Conservation (phyloP, 768 basidiomycete species). For the Calocybe indica region DNA sequence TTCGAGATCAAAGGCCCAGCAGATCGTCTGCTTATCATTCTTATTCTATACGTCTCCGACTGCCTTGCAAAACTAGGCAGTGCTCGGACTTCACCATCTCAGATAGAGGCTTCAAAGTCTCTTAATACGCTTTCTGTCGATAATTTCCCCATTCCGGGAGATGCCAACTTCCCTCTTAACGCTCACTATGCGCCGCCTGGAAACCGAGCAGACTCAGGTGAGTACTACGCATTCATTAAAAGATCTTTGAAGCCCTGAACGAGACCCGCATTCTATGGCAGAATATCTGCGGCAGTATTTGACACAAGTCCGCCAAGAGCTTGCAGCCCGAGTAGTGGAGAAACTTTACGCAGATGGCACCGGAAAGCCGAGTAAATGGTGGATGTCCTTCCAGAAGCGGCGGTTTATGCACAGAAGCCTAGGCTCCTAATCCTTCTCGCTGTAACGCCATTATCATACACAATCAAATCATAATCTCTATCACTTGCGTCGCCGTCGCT, state of each 20-base stretch:
- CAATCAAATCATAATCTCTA: constrained; percentile 16
- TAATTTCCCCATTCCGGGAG: constrained; percentile 90
- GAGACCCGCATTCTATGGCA: constrained; percentile 22
- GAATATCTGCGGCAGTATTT: constrained; percentile 91
- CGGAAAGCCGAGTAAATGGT: constrained; percentile 98
- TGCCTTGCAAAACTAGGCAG: constrained; percentile 87
- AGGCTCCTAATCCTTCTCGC: constrained; percentile 40
- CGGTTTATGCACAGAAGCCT: constrained; percentile 92
- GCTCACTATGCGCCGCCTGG: constrained; percentile 82
- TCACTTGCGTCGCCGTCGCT: constrained; percentile 54
- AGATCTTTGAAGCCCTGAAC: neutral
- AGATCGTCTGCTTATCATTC: constrained; percentile 91
- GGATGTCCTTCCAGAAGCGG: constrained; percentile 99
- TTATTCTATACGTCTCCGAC: constrained; percentile 97
- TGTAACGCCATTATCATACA: constrained; percentile 12
- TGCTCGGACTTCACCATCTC: constrained; percentile 58
- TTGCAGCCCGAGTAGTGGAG: constrained; percentile 81
- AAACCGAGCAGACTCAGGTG: constrained; percentile 78
- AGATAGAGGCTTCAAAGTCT: constrained; percentile 81
- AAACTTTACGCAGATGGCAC: constrained; percentile 89
- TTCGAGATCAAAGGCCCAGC: constrained; percentile 99
- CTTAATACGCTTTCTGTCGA: constrained; percentile 93
- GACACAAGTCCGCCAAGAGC: constrained; percentile 88
- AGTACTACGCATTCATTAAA: constrained; percentile 4
- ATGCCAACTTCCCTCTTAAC: constrained; percentile 91